phyloP scores from a whole-genome alignment of 164 flowering plant genomes.

The Magnolia changhungtana region DNA sequence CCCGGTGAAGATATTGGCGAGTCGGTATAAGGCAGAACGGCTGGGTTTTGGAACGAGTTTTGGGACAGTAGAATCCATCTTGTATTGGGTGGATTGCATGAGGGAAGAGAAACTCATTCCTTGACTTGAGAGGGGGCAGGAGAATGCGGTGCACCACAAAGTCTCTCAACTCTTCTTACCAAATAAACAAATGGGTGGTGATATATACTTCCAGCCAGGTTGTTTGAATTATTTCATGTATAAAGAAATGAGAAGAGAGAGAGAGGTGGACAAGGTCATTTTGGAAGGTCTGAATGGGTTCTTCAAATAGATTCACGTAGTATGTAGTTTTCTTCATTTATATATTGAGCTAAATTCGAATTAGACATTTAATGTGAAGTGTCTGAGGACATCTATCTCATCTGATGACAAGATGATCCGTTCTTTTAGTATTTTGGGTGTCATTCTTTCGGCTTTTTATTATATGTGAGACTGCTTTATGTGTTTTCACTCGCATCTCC shows the following conservation, averaged over 20 bases:
- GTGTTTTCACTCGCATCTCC: no score
- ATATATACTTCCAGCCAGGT: not conserved
- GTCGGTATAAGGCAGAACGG: slow-evolving; percentile 50
- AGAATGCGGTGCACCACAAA: not conserved
- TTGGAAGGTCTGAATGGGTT: no score
- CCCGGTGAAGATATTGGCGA: slow-evolving; percentile 53
- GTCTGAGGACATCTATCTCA: no score
- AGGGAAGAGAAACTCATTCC: slow-evolving; percentile 68
- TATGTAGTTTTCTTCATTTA: no score
- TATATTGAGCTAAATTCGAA: no score
- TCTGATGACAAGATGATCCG: no score
- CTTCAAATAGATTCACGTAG: no score
- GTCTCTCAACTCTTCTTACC: not conserved
- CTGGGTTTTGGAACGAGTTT: slow-evolving; percentile 49
- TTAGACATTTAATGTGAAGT: no score
- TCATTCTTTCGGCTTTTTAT: no score
- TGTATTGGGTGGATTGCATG: slow-evolving; percentile 76
- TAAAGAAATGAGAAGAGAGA: not conserved
- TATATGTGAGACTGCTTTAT: no score
- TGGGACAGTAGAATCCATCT: slow-evolving; percentile 48
- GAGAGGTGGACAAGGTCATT: no score
- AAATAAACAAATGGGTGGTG: not conserved
- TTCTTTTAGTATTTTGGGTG: no score
- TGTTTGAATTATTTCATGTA: not conserved
- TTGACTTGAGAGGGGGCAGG: slow-evolving; percentile 6